Base-by-base conservation (phyloP, 176 grass and related monocot species). In the Chrysopogon serrulatus region DNA sequence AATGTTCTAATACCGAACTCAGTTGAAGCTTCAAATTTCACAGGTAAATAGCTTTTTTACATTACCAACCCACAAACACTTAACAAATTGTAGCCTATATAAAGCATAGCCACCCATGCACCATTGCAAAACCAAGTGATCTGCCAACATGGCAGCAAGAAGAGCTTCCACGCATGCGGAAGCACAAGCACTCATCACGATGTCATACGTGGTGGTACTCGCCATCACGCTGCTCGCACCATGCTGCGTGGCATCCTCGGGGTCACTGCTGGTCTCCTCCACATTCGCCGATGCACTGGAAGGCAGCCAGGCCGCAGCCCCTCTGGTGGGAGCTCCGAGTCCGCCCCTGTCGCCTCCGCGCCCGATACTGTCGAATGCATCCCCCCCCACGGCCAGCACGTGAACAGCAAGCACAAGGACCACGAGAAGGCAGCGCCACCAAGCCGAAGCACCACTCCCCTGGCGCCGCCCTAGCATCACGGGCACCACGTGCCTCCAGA, bases 381-480 rank as follows among this genome's bases (percentile, higher is more conserved):
- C 5, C 79, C 84, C 84, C 1, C 47, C 2, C 74, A n/a, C 23
- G 11, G 51, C 5, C 48, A 48, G 42, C 74, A 85, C 40, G 74
- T 10, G 39, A 85, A 61, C 40, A 48, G 39, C 53, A 79, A 79
- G 23, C 75, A 72, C 65, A 14, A 69, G 1, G 76, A 79, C 66
- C 23, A 86, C 15, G 75, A 63, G 28, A 79, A 79, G 84, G 39
- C 67, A 28, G 28, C 61, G 61, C 39, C 70, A 17, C 70, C 70
- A 72, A 72, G 69, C 0, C 41, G 2, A 83, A 83, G 56, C 36
- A 53, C 21, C 78, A 76, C 23, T 36, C 79, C 14, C 41, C 32
- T 13, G 73, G 18, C 74, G 32, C 75, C 76, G 68, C 81, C 81
- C 82, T 84, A 80, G 47, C 87, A 80, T 60, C 87, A 88, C 11